Evolutionary conservation across 805 yeast genomes (phyloP).

Genomic region (Citeromyces nyonsensis): DNA sequence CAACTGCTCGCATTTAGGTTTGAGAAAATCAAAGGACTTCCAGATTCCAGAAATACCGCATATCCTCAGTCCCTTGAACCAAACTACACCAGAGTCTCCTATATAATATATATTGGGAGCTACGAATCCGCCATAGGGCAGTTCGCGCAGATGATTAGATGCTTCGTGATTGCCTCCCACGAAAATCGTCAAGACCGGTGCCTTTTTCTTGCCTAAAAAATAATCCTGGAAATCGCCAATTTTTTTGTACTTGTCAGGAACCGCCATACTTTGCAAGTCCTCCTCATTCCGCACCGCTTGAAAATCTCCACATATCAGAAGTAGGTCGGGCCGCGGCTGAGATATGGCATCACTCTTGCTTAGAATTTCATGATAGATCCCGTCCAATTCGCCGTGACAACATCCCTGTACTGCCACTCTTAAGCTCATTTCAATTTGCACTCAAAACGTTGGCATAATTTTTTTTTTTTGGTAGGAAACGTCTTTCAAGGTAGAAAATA

Average conservation of each 20-base stretch:
- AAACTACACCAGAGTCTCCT: constrained; percentile 63
- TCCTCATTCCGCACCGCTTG: constrained; percentile 54
- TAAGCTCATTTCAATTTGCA: too few relatives aligned
- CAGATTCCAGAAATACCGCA: constrained; percentile 81
- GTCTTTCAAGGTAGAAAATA: too few relatives aligned
- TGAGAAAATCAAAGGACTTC: constrained; percentile 31
- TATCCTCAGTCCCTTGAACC: constrained; percentile 64
- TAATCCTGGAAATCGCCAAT: constrained; percentile 75
- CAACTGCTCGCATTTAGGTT: constrained; percentile 20
- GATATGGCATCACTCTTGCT: neutral
- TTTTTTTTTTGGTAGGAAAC: too few relatives aligned
- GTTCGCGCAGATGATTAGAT: constrained; percentile 56
- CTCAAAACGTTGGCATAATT: too few relatives aligned
- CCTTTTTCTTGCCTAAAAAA: constrained; percentile 38
- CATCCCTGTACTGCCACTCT: constrained; percentile 75
- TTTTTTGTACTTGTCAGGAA: constrained; percentile 61
- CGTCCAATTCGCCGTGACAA: constrained; percentile 66
- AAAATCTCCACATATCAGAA: constrained; percentile 84
- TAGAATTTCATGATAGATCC: constrained; percentile 26
- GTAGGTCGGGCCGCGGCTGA: constrained; percentile 27
- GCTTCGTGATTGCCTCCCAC: constrained; percentile 96
- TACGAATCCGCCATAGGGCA: constrained; percentile 84
- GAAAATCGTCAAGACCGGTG: constrained; percentile 69
- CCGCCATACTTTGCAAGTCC: constrained; percentile 59
- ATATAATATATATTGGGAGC: constrained; percentile 77